Base-by-base conservation (phyloP, 179 eudicot species). In the Beta macrorhiza region DNA sequence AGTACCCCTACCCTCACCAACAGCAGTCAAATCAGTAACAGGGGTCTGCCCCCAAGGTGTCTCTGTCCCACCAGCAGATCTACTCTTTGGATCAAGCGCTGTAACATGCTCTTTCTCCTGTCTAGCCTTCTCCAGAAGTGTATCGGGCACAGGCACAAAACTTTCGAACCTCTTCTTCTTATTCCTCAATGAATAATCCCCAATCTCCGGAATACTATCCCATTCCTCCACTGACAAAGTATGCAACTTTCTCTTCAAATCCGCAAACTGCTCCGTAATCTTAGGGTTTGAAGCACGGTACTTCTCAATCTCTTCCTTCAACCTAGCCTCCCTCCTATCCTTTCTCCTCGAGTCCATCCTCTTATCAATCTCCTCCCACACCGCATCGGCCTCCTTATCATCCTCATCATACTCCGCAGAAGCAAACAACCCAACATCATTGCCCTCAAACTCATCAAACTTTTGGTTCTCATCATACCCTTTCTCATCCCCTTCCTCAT, bases 1-100 rank as follows among this genome's bases (percentile, higher is more conserved):
- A 22, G 97, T 95, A 49, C 97, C 98, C 72, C 99, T 91, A 67
- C 99, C 99, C 86, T 93, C 97, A 59, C 99, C 99, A 17, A 95
- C 99, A 6, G 99, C 99, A 44, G 98, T 93, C 88, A 95, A 83
- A 86, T 95, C 98, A 4, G 98, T 92, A 42, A 91, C 95, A 2
- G 98, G 97, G 7, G 98, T 95, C 74, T 93, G 97, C 0, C 88
- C 87, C 92, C 90, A 95, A 17, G 98, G 98, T 2, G 99, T 95
- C 83, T 93, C 95, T 0, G 97, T 89, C 68, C 99, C 99, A 80
- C 98, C 99, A 20, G 80, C 94, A 11, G 84, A 89, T 82, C 98
- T 86, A 83, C 95, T 92, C 89, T 88, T 95, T 0, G 98, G 98
- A 84, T 95, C 98, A 85, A 95, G 85, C 0, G 98, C 97, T 0